These are phyloP conservation scores for Papiliotrema nemorosa DNA, from an alignment of 1,284 basidiomycete genomes.

Conservation along the genomic window DNA sequence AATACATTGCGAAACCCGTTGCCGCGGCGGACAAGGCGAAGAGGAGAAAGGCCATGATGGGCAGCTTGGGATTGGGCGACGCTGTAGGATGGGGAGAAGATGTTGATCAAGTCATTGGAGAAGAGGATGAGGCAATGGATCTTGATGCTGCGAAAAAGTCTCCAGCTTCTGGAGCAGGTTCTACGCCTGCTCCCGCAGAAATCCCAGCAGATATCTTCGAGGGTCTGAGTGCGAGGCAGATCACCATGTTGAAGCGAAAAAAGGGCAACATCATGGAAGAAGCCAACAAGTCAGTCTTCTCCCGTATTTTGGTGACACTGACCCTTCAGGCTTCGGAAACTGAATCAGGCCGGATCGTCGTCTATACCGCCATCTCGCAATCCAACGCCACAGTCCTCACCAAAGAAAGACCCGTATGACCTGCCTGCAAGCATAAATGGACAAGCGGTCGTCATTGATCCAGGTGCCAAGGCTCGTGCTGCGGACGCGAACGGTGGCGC, in stretches of 20 bases:
- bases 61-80: slow-evolving; percentile 41
- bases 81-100: slow-evolving; percentile 41
- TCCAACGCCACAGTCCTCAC: slow-evolving; percentile 16
- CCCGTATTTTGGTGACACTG: neutral
- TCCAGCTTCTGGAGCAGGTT: neutral
- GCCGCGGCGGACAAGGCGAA: slow-evolving; percentile 36
- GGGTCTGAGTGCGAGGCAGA: slow-evolving; percentile 47
- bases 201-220: slow-evolving; percentile 41
- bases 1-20: slow-evolving; percentile 40
- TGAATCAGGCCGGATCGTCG: slow-evolving; percentile 32
- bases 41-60: slow-evolving; percentile 45
- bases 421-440: slow-evolving; percentile 12
- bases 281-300: slow-evolving; percentile 41
- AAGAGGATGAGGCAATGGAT: slow-evolving; percentile 17
- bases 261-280: slow-evolving; percentile 46
- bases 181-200: slow-evolving; percentile 10
- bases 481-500: slow-evolving; percentile 28
- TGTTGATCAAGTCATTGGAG: slow-evolving; percentile 39
- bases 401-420: neutral
- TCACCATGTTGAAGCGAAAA: slow-evolving; percentile 50
- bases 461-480: slow-evolving; percentile 42
- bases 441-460: slow-evolving; percentile 42
- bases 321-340: slow-evolving; percentile 29
- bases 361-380: slow-evolving; percentile 18
- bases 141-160: slow-evolving; percentile 6